Evolutionary conservation across 306 rosid species (phyloP).

Genomic region (Herpetospermum pedunculosum): DNA sequence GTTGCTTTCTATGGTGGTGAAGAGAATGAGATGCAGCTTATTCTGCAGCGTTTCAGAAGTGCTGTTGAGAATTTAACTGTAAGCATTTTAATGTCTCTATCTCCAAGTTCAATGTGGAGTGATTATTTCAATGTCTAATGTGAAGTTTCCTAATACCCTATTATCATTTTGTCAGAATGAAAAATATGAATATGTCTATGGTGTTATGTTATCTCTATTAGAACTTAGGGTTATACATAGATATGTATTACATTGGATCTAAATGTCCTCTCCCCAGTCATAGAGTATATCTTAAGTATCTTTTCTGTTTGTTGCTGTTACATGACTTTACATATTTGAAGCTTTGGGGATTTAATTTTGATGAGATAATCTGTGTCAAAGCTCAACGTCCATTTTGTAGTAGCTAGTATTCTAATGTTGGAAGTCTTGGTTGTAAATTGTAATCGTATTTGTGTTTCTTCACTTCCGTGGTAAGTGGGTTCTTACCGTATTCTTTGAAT

Average conservation of each 20-base stretch:
- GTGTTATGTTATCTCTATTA: not conserved
- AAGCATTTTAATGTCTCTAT: conserved; percentile 18
- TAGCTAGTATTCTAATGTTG: not conserved
- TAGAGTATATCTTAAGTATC: not conserved
- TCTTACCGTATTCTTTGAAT: conserved; percentile 6
- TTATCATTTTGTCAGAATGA: not conserved
- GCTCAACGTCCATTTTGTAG: not conserved
- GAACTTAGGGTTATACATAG: not conserved
- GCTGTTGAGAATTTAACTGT: conserved; percentile 89
- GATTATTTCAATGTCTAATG: not conserved
- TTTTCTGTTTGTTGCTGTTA: not conserved
- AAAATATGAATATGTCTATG: not conserved
- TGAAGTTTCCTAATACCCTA: not conserved
- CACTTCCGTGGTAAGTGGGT: not conserved
- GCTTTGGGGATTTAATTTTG: not conserved
- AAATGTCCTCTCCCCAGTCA: not conserved
- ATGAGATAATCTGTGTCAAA: not conserved
- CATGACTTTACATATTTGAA: not conserved
- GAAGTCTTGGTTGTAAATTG: not conserved
- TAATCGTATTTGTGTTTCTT: not conserved
- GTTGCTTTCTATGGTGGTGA: conserved; percentile 95
- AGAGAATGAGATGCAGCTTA: conserved; percentile 79
- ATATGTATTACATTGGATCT: not conserved
- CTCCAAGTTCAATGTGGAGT: not conserved
- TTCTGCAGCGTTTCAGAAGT: conserved; percentile 78